Percentiles rank a stretch among this genome's conserved stretches.
phyloP scores from a whole-genome alignment of 768 basidiomycete species.

The Brasilioporus rufonigricans region DNA sequence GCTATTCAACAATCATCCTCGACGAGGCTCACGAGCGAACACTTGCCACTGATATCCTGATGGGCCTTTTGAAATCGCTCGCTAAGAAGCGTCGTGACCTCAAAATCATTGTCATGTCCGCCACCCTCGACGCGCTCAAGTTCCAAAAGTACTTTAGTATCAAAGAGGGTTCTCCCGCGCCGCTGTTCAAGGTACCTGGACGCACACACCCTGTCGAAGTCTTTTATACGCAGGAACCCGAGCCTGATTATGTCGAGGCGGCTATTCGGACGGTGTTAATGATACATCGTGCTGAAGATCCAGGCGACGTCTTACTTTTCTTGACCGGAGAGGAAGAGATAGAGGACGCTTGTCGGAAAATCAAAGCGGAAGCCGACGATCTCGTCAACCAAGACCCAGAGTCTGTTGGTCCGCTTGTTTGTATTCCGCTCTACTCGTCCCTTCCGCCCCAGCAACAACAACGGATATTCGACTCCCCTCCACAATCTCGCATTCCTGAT shows the following conservation, averaged over 20 bases:
- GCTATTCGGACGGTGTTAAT: conserved; percentile 94
- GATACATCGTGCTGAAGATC: conserved; percentile 95
- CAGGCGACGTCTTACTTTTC: conserved; percentile 91
- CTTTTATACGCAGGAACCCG: conserved; percentile 89
- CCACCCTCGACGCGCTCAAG: conserved; percentile 94
- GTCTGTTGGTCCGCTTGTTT: conserved; percentile 80
- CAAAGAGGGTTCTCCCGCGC: conserved; percentile 46
- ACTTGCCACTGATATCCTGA: conserved; percentile 95
- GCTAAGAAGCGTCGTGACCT: conserved; percentile 81
- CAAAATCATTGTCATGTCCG: conserved; percentile 98
- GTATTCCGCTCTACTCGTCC: conserved; percentile 93
- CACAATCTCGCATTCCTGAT: conserved; percentile 52
- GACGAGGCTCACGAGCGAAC: conserved; percentile 99
- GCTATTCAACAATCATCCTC: conserved; percentile 97
- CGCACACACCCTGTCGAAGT: conserved; percentile 95
- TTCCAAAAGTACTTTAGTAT: conserved; percentile 92
- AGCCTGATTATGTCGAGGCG: conserved; percentile 95
- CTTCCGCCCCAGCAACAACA: conserved; percentile 95
- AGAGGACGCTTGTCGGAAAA: conserved; percentile 92
- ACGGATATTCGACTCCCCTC: conserved; percentile 91
- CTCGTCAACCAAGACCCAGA: conserved; percentile 67
- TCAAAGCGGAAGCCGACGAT: conserved; percentile 88
- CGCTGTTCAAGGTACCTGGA: conserved; percentile 88
- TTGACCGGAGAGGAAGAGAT: conserved; percentile 99
- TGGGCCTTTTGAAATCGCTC: conserved; percentile 90